Percentiles rank a stretch among this genome's conserved stretches.
Evolutionary conservation across 148 eudicot species (phyloP).

Genomic region (Limonium bicolor): DNA sequence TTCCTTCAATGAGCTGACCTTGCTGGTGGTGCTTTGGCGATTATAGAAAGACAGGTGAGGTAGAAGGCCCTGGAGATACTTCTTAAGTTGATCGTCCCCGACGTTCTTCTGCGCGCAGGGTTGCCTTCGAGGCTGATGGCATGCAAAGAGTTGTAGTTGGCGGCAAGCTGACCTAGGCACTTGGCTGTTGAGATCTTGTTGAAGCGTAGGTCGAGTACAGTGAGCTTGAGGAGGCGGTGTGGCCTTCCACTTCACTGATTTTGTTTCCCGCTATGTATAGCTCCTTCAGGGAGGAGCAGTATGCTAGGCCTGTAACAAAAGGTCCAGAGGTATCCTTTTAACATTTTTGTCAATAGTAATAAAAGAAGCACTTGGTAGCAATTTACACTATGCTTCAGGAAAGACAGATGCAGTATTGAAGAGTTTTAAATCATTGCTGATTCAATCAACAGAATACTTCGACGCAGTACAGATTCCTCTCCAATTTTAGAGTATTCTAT

Average conservation of each 20-base stretch:
- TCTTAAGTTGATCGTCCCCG: conserved; percentile 85
- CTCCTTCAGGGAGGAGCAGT: conserved; percentile 80
- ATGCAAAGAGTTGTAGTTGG: conserved; percentile 80
- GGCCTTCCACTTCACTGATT: conserved; percentile 95
- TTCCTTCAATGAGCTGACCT: conserved; percentile 61
- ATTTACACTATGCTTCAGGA: too few species aligned
- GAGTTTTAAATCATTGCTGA: too few species aligned
- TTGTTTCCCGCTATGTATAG: conserved; percentile 87
- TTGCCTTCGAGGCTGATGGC: conserved; percentile 94
- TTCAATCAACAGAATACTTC: too few species aligned
- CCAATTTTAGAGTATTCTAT: too few species aligned
- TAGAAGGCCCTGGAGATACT: conserved; percentile 54
- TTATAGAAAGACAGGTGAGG: conserved; percentile 75
- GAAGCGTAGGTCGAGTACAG: conserved; percentile 75
- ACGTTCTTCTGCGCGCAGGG: conserved; percentile 91
- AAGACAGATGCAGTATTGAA: too few species aligned
- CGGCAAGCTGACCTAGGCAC: conserved; percentile 85
- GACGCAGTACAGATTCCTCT: too few species aligned
- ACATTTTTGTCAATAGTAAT: too few species aligned
- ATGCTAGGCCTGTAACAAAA: conserved; percentile 96
- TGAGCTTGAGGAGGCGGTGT: conserved; percentile 82
- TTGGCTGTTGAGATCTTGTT: conserved; percentile 88
- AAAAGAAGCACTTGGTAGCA: too few species aligned
- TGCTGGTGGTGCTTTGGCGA: conserved; percentile 46
- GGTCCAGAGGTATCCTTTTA: too few species aligned